phyloP scores from a whole-genome alignment of 331 rosid genomes.

The Cydonia oblonga region DNA sequence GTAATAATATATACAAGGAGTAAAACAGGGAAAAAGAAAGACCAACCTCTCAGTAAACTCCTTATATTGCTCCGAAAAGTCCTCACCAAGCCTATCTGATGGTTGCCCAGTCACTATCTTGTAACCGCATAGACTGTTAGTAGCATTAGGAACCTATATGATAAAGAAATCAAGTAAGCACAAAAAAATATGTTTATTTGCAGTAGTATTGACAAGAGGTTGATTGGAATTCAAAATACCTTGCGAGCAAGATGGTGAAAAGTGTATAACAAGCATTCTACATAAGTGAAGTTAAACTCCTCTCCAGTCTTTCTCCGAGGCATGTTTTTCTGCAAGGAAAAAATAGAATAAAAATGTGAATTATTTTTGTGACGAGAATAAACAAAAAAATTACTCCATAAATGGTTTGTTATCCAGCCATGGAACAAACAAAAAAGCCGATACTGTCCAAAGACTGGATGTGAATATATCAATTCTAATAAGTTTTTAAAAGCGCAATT shows the following conservation, averaged over 20 bases:
- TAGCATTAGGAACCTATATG: conserved; percentile 92
- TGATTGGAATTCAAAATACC: conserved; percentile 33
- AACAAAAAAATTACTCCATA: background rate
- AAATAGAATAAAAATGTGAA: background rate
- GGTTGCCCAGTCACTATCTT: conserved; percentile 97
- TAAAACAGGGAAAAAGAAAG: background rate
- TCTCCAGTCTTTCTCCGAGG: conserved; percentile 87
- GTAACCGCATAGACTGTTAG: conserved; percentile 94
- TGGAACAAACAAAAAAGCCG: background rate
- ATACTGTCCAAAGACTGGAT: background rate
- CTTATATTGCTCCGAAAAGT: conserved; percentile 64
- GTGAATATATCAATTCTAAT: background rate
- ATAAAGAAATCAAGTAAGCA: conserved; percentile 8
- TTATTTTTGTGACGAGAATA: background rate
- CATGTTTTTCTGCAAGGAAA: conserved; percentile 65
- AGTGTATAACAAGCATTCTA: conserved; percentile 85
- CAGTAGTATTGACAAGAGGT: background rate
- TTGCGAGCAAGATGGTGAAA: conserved; percentile 95
- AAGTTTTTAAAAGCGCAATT: background rate
- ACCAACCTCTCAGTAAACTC: conserved; percentile 83
- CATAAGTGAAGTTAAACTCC: conserved; percentile 83
- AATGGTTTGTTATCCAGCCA: background rate
- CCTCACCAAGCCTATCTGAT: conserved; percentile 98
- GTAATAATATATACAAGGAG: background rate
- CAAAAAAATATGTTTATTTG: background rate